phyloP scores from a whole-genome alignment of 2,329 filamentous ascomycete species.

The Fusarium nodosum region DNA sequence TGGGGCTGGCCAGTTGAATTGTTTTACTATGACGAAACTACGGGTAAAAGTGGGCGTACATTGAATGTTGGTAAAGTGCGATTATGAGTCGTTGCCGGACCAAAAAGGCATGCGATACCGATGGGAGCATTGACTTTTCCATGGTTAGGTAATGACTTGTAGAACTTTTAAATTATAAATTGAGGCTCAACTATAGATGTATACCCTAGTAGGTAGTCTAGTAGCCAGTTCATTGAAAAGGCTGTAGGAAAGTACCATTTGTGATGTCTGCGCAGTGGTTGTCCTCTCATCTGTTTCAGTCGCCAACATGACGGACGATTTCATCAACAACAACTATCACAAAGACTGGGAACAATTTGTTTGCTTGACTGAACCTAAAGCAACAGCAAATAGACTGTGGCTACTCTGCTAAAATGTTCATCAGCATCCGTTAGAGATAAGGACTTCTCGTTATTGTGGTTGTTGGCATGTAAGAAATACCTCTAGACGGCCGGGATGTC shows the following conservation, averaged over 20 bases:
- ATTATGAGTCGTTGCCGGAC: background rate
- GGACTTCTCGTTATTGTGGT: background rate
- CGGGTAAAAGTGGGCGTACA: conserved; percentile 28
- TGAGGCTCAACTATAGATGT: background rate
- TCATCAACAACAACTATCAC: background rate
- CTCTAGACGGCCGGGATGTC: background rate
- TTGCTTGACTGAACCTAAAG: background rate
- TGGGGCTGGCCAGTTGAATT: conserved; percentile 24
- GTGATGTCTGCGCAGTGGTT: background rate
- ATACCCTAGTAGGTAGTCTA: background rate
- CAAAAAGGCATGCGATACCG: conserved; percentile 23
- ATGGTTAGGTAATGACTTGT: background rate
- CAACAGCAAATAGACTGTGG: background rate
- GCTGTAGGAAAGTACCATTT: background rate
- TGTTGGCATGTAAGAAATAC: background rate
- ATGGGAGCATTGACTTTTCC: background rate
- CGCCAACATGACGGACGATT: background rate
- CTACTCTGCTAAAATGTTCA: background rate
- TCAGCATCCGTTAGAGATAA: background rate
- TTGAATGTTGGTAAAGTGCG: conserved; percentile 2
- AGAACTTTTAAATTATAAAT: background rate
- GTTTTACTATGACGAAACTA: conserved; percentile 16
- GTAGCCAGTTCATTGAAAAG: background rate
- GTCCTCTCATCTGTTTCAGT: background rate
- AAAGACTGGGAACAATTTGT: background rate